These are phyloP conservation scores for Miscanthus lutarioriparius DNA, from an alignment of 176 grass and related monocot genomes.

Conservation along the genomic window DNA sequence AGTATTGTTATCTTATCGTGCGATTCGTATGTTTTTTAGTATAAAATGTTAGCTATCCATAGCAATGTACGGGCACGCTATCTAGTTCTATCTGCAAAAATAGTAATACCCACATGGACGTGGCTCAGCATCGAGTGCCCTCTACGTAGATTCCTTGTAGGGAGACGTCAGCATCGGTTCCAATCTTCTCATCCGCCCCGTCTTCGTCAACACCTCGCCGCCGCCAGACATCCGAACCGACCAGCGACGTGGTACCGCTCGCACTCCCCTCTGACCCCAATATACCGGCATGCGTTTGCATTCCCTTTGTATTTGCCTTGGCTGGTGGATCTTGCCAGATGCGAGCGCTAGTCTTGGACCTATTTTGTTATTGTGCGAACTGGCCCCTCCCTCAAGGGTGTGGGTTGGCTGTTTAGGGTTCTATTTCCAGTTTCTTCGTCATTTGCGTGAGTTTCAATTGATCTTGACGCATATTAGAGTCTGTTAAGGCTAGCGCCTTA, in stretches of 20 bases:
- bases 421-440: not conserved
- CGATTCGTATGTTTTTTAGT: too few species aligned
- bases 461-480: not conserved
- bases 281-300: not conserved
- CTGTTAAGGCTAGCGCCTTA: not conserved
- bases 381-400: not conserved
- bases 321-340: not conserved
- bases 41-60: too few species aligned
- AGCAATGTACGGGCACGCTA: too few species aligned
- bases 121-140: too few species aligned
- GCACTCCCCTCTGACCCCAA: not conserved
- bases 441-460: not conserved
- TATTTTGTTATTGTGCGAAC: not conserved
- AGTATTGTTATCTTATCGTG: too few species aligned
- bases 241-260: not conserved
- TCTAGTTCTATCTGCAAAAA: too few species aligned
- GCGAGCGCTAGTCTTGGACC: not conserved
- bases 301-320: not conserved
- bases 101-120: too few species aligned
- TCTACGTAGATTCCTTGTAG: too few species aligned
- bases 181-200: not conserved
- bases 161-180: too few species aligned
- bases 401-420: not conserved
- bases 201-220: constrained; percentile 26
- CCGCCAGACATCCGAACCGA: constrained; percentile 5